Evolutionary conservation across 352 stramenopile genomes (phyloP).

Genomic region (Phytophthora quininea): DNA sequence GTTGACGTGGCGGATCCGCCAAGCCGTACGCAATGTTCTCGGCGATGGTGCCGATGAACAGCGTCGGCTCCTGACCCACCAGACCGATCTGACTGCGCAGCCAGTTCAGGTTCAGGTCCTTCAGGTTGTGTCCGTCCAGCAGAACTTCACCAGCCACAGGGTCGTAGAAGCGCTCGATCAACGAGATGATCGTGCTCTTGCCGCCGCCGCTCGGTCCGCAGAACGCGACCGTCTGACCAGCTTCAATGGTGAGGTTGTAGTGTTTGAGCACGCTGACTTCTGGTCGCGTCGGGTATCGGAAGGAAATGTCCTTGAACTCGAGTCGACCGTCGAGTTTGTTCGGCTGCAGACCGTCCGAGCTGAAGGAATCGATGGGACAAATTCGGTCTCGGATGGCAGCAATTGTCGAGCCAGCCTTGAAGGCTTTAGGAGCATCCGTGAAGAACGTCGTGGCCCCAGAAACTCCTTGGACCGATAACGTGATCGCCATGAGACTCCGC

Average conservation of each 20-base stretch:
- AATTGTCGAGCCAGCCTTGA: slow-evolving; percentile 42
- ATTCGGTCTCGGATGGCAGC: slow-evolving; percentile 31
- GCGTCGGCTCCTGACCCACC: not conserved
- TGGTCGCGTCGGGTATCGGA: not conserved
- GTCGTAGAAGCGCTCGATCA: slow-evolving; percentile 4
- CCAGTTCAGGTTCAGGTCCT: slow-evolving; percentile 6
- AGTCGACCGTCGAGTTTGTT: not conserved
- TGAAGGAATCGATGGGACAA: slow-evolving; percentile 42
- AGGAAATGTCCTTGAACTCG: not conserved
- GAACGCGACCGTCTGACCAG: not conserved
- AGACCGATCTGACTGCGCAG: not conserved
- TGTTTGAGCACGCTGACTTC: slow-evolving; percentile 1
- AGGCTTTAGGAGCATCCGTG: slow-evolving; percentile 67
- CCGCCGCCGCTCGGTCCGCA: not conserved
- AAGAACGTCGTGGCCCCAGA: slow-evolving; percentile 24
- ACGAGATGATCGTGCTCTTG: slow-evolving; percentile 1
- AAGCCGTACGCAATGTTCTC: slow-evolving; percentile 2
- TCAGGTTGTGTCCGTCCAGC: not conserved
- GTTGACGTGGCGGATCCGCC: not conserved
- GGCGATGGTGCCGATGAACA: slow-evolving; percentile 1
- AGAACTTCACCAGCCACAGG: not conserved
- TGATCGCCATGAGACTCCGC: slow-evolving; percentile 47
- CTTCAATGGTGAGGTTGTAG: slow-evolving; percentile 2
- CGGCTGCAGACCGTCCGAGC: not conserved
- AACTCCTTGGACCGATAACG: slow-evolving; percentile 36